Conservation (phyloP, 306 rosid species). For the Vigna unguiculata region DNA sequence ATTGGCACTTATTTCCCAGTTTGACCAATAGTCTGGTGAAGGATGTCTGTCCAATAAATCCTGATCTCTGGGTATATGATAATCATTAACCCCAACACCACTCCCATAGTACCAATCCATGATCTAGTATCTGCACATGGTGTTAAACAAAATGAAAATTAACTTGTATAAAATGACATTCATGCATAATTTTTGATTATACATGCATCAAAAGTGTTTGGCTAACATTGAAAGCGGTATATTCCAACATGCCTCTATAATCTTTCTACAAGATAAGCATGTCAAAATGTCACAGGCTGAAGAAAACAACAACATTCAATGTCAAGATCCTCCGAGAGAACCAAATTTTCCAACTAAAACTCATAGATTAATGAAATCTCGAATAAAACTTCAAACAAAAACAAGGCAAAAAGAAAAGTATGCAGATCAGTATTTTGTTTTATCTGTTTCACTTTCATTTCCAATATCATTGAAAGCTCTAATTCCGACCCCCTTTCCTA, state of each 20-base stretch:
- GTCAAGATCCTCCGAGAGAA: neutral
- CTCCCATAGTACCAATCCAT: slow-evolving; percentile 69
- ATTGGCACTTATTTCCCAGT: slow-evolving; percentile 61
- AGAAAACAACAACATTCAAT: neutral
- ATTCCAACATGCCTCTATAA: neutral
- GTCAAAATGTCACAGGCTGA: neutral
- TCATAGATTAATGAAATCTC: neutral
- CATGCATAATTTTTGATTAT: neutral
- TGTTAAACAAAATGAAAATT: slow-evolving; percentile 16
- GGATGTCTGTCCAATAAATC: slow-evolving; percentile 65
- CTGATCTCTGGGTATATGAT: slow-evolving; percentile 58
- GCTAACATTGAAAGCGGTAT: slow-evolving; percentile 11
- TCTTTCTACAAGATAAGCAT: neutral
- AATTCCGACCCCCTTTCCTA: neutral
- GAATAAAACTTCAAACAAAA: neutral
- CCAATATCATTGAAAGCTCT: neutral
- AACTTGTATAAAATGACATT: slow-evolving; percentile 14
- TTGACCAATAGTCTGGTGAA: slow-evolving; percentile 70
- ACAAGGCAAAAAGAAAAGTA: slow-evolving; percentile 2
- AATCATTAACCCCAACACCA: slow-evolving; percentile 48
- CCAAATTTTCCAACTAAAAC: neutral
- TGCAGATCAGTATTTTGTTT: neutral
- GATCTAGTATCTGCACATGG: slow-evolving; percentile 46
- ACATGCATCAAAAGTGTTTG: neutral
- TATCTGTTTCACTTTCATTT: slow-evolving; percentile 16